These are phyloP conservation scores for Fusarium napiforme DNA, from an alignment of 2,329 filamentous ascomycete species.

Conservation along the genomic window DNA sequence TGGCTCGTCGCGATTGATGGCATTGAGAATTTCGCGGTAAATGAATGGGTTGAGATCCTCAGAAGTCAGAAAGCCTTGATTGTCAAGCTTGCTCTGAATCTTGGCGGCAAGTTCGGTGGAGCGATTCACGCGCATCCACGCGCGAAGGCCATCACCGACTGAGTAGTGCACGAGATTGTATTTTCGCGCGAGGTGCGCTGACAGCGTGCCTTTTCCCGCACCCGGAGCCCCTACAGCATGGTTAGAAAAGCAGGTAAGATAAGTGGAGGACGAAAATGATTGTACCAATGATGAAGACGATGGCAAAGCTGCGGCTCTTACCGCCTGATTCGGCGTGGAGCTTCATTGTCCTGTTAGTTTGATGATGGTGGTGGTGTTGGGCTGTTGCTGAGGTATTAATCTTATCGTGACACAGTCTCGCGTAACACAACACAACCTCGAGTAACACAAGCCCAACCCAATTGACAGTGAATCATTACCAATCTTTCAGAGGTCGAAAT, in stretches of 20 bases:
- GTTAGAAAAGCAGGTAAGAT: neutral
- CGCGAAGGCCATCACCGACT: neutral
- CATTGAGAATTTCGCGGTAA: neutral
- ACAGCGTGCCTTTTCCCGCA: neutral
- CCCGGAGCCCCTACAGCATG: neutral
- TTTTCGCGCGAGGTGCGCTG: neutral
- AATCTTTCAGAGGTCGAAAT: neutral
- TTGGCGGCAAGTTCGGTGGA: neutral
- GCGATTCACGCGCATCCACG: neutral
- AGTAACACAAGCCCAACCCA: neutral
- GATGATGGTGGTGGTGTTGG: neutral
- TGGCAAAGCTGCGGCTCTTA: neutral
- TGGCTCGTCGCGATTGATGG: neutral
- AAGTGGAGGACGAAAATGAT: neutral
- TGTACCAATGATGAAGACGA: neutral
- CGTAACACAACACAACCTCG: neutral
- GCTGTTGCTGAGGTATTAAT: neutral
- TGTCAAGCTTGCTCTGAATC: neutral
- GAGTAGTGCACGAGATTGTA: neutral
- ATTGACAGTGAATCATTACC: neutral
- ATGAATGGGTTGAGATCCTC: neutral
- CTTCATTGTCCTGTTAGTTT: neutral
- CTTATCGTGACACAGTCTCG: neutral
- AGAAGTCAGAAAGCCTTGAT: neutral
- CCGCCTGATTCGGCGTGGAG: too few relatives aligned